Conservation (phyloP, 306 rosid species). For the Carpinus viminea region DNA sequence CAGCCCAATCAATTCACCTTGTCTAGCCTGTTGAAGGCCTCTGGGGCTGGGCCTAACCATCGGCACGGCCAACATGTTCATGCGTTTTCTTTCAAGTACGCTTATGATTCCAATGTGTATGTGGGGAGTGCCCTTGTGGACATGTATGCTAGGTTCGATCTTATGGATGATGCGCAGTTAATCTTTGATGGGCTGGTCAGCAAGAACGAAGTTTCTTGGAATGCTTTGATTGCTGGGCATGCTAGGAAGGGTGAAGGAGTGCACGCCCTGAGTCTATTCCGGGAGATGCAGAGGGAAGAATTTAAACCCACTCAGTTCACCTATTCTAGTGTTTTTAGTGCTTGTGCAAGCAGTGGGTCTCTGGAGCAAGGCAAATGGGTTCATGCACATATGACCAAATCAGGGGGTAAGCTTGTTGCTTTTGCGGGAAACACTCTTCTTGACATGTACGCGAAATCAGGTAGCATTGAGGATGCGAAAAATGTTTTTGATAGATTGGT, state of each 20-base stretch:
- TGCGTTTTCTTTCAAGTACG: conserved; percentile 30
- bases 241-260: conserved; percentile 34
- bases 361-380: conserved; percentile 44
- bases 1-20: conserved; percentile 41
- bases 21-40: conserved; percentile 41
- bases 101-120: conserved; percentile 33
- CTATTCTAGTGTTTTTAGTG: conserved; percentile 34
- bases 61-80: conserved; percentile 35
- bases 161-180: conserved; percentile 28
- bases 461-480: conserved; percentile 36
- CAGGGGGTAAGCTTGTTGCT: conserved; percentile 25
- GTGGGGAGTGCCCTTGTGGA: conserved; percentile 41
- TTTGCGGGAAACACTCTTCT: conserved; percentile 40
- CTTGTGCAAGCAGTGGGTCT: conserved; percentile 37
- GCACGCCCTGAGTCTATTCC: conserved; percentile 28
- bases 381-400: conserved; percentile 40
- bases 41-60: conserved; percentile 20
- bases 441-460: conserved; percentile 41
- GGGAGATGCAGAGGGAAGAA: conserved; percentile 27
- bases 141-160: conserved; percentile 38
- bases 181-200: conserved; percentile 26
- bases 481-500: conserved; percentile 32
- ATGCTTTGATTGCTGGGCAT: conserved; percentile 40
- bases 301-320: conserved; percentile 33
- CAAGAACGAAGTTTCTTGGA: conserved; percentile 43